Evolutionary conservation across 1,284 basidiomycete species (phyloP).

Genomic region (Cutaneotrichosporon sp.): DNA sequence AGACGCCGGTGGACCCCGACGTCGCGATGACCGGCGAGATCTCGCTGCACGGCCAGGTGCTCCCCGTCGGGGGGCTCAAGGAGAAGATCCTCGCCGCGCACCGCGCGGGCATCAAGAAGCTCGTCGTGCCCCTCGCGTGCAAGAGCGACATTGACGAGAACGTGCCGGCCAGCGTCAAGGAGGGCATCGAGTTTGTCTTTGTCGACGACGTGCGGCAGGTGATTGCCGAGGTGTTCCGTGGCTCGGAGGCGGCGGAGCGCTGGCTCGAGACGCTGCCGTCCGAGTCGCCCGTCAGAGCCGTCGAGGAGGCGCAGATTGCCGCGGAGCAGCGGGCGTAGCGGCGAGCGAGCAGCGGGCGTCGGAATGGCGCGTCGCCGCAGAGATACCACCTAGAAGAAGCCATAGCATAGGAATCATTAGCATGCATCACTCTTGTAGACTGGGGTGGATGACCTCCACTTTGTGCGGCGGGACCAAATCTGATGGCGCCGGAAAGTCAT

Average conservation of each 20-base stretch:
- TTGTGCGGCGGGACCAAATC: constrained; percentile 1
- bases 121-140: constrained; percentile 83
- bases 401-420: constrained; percentile 5
- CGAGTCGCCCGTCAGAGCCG: constrained; percentile 31
- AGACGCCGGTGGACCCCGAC: constrained; percentile 76
- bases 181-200: constrained; percentile 84
- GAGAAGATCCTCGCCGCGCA: constrained; percentile 96
- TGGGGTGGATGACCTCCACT: no score
- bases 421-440: constrained; percentile 24
- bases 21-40: constrained; percentile 97
- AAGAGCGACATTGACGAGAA: constrained; percentile 92
- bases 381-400: not conserved
- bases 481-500: not conserved
- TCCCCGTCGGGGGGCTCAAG: constrained; percentile 90
- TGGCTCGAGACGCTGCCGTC: constrained; percentile 64
- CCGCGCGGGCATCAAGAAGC: constrained; percentile 83
- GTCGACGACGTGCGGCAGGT: constrained; percentile 90
- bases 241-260: constrained; percentile 61
- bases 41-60: constrained; percentile 84
- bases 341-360: no score
- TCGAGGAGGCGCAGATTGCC: not conserved
- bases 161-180: constrained; percentile 90
- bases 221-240: constrained; percentile 77
- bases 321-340: no score
- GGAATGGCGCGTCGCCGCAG: no score